These are phyloP conservation scores for Selaginella tamariscina DNA, from an alignment of 75 land plant species.

Conservation along the genomic window DNA sequence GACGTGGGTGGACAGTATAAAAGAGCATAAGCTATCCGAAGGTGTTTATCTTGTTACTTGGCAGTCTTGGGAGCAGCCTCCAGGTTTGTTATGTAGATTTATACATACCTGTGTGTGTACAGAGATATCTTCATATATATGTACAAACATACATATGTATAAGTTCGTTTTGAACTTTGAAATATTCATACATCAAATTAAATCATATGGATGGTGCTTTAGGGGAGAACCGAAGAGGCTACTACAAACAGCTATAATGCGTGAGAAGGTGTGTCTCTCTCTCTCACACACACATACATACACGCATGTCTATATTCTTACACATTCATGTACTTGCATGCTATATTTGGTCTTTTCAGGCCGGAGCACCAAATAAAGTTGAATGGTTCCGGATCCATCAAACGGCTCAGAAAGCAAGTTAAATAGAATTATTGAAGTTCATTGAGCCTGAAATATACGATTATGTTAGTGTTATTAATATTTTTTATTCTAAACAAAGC, in stretches of 20 bases:
- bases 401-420: constrained; percentile 22
- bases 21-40: constrained; percentile 32
- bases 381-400: constrained; percentile 37
- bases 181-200: neutral
- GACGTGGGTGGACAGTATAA: constrained; percentile 35
- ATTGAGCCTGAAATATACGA: too few species aligned
- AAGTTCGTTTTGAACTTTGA: neutral
- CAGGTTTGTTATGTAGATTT: constrained; percentile 20
- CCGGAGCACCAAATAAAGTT: constrained; percentile 32
- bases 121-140: neutral
- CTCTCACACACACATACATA: neutral
- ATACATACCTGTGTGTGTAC: neutral
- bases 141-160: neutral
- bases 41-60: constrained; percentile 35
- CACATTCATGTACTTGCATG: too few species aligned
- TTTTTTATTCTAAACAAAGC: too few species aligned
- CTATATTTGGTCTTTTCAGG: constrained; percentile 18
- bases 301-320: neutral
- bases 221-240: constrained; percentile 28
- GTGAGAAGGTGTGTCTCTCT: constrained; percentile 21
- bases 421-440: too few species aligned
- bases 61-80: constrained; percentile 35
- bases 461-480: too few species aligned
- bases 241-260: constrained; percentile 33
- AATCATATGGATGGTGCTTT: neutral